Evolutionary conservation across 495 filamentous ascomycete genomes (phyloP).

Genomic region (Lophiostoma macrostomum): DNA sequence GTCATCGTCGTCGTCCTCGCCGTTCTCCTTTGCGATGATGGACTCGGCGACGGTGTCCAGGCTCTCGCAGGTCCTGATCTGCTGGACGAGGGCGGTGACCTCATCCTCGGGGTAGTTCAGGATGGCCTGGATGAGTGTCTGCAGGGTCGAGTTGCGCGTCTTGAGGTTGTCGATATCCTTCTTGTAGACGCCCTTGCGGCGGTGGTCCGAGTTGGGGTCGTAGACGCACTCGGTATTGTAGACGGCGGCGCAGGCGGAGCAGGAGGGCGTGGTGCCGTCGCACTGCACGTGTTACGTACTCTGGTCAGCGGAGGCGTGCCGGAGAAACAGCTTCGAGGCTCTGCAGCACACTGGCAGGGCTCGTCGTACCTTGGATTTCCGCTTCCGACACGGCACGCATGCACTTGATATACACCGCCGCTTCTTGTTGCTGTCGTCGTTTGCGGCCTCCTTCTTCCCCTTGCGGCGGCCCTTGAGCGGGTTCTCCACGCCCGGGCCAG

Average conservation of each 20-base stretch:
- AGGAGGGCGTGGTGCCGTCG: conserved; percentile 88
- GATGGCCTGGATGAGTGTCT: conserved; percentile 89
- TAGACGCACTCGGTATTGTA: conserved; percentile 93
- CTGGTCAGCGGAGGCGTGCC: too few species aligned
- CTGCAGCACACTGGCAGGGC: too few species aligned
- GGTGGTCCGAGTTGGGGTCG: conserved; percentile 92
- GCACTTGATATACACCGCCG: conserved; percentile 90
- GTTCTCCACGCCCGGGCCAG: neutral
- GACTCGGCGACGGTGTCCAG: conserved; percentile 85
- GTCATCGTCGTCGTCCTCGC: conserved; percentile 40
- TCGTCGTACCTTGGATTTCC: conserved; percentile 72
- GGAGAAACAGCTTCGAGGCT: too few species aligned
- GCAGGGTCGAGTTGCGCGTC: conserved; percentile 80
- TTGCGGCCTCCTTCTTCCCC: conserved; percentile 27
- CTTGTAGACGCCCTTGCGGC: conserved; percentile 93
- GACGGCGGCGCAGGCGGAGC: conserved; percentile 90
- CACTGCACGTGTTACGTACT: too few species aligned
- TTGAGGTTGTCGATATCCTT: conserved; percentile 89
- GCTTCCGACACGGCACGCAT: conserved; percentile 84
- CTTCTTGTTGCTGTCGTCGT: conserved; percentile 51
- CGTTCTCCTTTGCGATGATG: conserved; percentile 59
- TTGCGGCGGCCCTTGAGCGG: conserved; percentile 28
- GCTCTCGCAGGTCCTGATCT: conserved; percentile 89
- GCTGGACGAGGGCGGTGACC: conserved; percentile 72
- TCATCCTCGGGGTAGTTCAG: conserved; percentile 84